A percentile compares a stretch with the other conserved stretches of the same genome.
phyloP scores from a whole-genome alignment of 331 rosid species.

The Ulmus americana region DNA sequence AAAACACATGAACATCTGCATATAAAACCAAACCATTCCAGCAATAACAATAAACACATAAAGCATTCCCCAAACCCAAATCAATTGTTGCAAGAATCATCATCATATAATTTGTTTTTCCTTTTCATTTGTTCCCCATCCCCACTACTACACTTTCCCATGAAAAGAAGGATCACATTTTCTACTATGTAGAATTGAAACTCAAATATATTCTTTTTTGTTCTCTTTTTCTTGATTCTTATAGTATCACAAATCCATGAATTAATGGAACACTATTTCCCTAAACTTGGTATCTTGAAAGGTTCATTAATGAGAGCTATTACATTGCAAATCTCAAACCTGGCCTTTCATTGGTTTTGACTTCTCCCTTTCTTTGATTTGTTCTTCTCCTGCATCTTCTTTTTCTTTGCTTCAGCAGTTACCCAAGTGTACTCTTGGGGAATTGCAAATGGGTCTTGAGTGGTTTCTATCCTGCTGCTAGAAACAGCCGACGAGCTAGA shows the following conservation, averaged over 20 bases:
- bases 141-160: slow-evolving; percentile 26
- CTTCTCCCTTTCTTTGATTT: slow-evolving; percentile 74
- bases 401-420: slow-evolving; percentile 74
- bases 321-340: slow-evolving; percentile 17
- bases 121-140: slow-evolving; percentile 11
- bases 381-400: slow-evolving; percentile 89
- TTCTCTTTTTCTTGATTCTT: slow-evolving; percentile 1
- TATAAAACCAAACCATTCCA: slow-evolving; percentile 8
- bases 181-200: slow-evolving; percentile 21
- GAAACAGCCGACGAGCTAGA: slow-evolving; percentile 53
- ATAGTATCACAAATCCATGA: slow-evolving; percentile 27
- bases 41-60: slow-evolving; percentile 24
- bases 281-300: slow-evolving; percentile 27
- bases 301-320: slow-evolving; percentile 27
- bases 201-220: slow-evolving; percentile 12
- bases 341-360: slow-evolving; percentile 38
- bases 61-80: slow-evolving; percentile 24
- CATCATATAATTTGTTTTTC: slow-evolving; percentile 32
- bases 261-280: slow-evolving; percentile 24
- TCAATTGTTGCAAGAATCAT: slow-evolving; percentile 44
- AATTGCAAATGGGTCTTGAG: slow-evolving; percentile 75
- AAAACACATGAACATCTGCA: slow-evolving; percentile 21
- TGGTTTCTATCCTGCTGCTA: slow-evolving; percentile 71
- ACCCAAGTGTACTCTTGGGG: slow-evolving; percentile 83
- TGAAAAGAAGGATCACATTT: slow-evolving; percentile 15